phyloP scores from a whole-genome alignment of 2,329 filamentous ascomycete genomes.

The Rhinocladiella similis region DNA sequence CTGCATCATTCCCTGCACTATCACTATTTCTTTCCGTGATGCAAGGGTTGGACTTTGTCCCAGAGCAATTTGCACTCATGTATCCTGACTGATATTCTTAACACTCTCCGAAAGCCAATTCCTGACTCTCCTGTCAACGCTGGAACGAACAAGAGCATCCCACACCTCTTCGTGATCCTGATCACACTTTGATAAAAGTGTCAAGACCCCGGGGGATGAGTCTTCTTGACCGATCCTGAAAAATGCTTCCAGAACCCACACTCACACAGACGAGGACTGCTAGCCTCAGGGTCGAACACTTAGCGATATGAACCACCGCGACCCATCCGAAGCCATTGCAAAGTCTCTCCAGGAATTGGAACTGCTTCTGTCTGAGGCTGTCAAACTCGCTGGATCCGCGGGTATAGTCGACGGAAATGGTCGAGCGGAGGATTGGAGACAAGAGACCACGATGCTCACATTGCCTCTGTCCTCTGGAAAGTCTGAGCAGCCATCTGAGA shows the following conservation, averaged over 20 bases:
- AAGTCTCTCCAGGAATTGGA: slow-evolving; percentile 39
- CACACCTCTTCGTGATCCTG: background rate
- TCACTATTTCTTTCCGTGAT: background rate
- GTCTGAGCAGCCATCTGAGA: too few relatives aligned
- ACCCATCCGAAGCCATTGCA: slow-evolving; percentile 31
- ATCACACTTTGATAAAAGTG: background rate
- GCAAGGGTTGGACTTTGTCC: too few relatives aligned
- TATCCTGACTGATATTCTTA: too few relatives aligned
- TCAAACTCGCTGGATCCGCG: slow-evolving; percentile 35
- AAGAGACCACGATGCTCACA: background rate
- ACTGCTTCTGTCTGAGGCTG: slow-evolving; percentile 37
- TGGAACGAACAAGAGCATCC: background rate
- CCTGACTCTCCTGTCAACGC: background rate
- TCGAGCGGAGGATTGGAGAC: background rate
- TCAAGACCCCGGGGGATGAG: background rate
- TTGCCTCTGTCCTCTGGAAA: too few relatives aligned
- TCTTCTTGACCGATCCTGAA: background rate
- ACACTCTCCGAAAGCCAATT: background rate
- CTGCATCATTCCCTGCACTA: background rate
- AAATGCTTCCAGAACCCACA: background rate
- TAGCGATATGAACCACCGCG: slow-evolving; percentile 1
- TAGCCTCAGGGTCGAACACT: too few relatives aligned
- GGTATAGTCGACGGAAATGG: background rate
- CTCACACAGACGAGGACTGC: too few relatives aligned
- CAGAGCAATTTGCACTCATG: too few relatives aligned